A percentile compares a stretch with the other conserved stretches of the same genome.
These are phyloP conservation scores for Terfezia boudieri DNA, from an alignment of 495 filamentous ascomycete species.

Conservation along the genomic window DNA sequence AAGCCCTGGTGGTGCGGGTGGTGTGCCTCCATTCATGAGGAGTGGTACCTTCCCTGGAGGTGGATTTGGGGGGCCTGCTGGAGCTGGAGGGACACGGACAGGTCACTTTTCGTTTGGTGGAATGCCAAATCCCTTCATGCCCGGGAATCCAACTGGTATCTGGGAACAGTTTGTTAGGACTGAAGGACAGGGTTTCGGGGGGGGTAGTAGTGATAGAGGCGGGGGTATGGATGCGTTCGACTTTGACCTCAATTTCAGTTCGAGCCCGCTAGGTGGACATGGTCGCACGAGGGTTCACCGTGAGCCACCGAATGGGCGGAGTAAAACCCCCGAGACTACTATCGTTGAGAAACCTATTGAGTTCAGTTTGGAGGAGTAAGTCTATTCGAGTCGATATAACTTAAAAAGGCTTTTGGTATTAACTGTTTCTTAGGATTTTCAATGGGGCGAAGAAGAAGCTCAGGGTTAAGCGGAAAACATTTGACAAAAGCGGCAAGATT, in stretches of 20 bases:
- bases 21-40: constrained; percentile 14
- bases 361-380: constrained; percentile 55
- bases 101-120: constrained; percentile 47
- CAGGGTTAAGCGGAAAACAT: constrained; percentile 89
- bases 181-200: constrained; percentile 17
- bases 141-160: constrained; percentile 62
- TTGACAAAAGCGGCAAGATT: constrained; percentile 60
- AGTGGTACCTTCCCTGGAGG: constrained; percentile 18
- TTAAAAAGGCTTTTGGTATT: neutral
- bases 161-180: constrained; percentile 60
- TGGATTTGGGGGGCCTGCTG: constrained; percentile 7
- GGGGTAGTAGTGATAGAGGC: constrained; percentile 27
- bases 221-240: constrained; percentile 28
- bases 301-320: constrained; percentile 19
- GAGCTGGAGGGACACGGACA: constrained; percentile 27
- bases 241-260: constrained; percentile 22
- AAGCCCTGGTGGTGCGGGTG: constrained; percentile 26
- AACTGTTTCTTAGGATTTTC: constrained; percentile 29
- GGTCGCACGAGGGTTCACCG: constrained; percentile 16
- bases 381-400: neutral
- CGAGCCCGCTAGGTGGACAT: constrained; percentile 20
- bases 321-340: constrained; percentile 58
- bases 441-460: constrained; percentile 79
- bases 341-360: constrained; percentile 68
- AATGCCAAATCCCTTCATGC: constrained; percentile 39